Percentiles rank a stretch among this genome's conserved stretches.
These are phyloP conservation scores for Brettanomyces sp. DNA, from an alignment of 805 yeast species.

Conservation along the genomic window DNA sequence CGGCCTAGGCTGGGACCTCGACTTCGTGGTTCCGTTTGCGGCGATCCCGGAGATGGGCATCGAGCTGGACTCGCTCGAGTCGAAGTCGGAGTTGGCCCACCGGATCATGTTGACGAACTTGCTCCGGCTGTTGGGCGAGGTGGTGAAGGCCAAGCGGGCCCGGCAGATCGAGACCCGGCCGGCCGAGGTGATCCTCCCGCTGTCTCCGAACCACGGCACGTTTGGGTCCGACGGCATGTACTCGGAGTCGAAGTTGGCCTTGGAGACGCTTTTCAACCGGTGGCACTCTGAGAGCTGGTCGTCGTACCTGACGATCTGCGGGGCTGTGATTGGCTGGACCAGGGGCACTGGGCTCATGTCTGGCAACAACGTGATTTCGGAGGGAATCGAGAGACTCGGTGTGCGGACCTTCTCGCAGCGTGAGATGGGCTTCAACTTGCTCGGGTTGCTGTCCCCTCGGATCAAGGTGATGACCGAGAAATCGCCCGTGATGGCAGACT, in stretches of 20 bases:
- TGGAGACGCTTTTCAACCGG: slow-evolving; percentile 96
- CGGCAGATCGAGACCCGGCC: slow-evolving; percentile 88
- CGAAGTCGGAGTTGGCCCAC: slow-evolving; percentile 95
- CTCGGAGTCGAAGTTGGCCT: slow-evolving; percentile 92
- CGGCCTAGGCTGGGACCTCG: slow-evolving; percentile 97
- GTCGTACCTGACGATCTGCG: slow-evolving; percentile 87
- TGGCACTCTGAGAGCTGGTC: slow-evolving; percentile 99
- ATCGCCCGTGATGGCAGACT: slow-evolving; percentile 93
- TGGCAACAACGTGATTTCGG: slow-evolving; percentile 94
- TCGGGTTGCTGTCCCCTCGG: slow-evolving; percentile 87
- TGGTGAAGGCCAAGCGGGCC: slow-evolving; percentile 72
- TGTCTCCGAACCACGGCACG: slow-evolving; percentile 98
- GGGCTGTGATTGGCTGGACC: slow-evolving; percentile 99
- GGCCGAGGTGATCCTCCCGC: slow-evolving; percentile 92
- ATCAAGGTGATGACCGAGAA: slow-evolving; percentile 82
- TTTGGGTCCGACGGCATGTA: slow-evolving; percentile 97
- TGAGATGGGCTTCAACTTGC: slow-evolving; percentile 98
- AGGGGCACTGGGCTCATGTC: slow-evolving; percentile 99
- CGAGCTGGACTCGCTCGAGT: slow-evolving; percentile 85
- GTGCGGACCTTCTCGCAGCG: slow-evolving; percentile 97
- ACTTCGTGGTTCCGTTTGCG: slow-evolving; percentile 93
- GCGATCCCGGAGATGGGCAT: slow-evolving; percentile 99
- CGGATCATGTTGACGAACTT: slow-evolving; percentile 96
- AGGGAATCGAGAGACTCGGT: slow-evolving; percentile 91
- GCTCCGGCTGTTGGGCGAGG: slow-evolving; percentile 83